Percentiles rank a stretch among this genome's conserved stretches.
Evolutionary conservation across 2,329 filamentous ascomycete species (phyloP).

Genomic region (Lasiodiplodia gonubiensis): DNA sequence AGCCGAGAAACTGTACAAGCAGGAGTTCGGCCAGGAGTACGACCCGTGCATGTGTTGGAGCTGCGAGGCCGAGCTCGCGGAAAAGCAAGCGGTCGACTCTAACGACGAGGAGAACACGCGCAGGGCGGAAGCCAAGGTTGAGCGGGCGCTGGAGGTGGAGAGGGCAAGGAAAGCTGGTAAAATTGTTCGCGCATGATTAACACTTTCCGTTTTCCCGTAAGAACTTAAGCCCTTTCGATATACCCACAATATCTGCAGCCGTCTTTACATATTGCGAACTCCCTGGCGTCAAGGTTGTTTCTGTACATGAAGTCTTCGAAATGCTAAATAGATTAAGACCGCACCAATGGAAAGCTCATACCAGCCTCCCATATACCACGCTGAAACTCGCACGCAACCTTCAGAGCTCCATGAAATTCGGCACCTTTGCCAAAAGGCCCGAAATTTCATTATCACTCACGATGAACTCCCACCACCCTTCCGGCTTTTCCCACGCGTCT

Average conservation of each 20-base stretch:
- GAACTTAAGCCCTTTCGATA: not conserved
- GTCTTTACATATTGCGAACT: not conserved
- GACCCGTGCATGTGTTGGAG: constrained; percentile 47
- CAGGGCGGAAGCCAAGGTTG: constrained; percentile 12
- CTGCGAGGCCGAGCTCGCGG: constrained; percentile 43
- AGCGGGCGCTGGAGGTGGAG: constrained; percentile 20
- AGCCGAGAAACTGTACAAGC: constrained; percentile 40
- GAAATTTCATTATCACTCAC: constrained; percentile 11
- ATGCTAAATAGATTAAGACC: not conserved
- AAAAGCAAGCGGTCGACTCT: constrained; percentile 9
- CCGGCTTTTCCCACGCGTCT: constrained; percentile 10
- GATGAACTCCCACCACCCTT: constrained; percentile 13
- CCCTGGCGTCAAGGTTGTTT: not conserved
- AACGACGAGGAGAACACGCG: constrained; percentile 1
- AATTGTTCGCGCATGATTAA: not conserved
- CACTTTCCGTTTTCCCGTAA: not conserved
- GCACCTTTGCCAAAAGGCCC: constrained; percentile 3
- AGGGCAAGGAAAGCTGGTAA: constrained; percentile 14
- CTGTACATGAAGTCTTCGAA: not conserved
- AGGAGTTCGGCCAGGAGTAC: constrained; percentile 47
- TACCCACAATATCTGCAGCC: constrained; percentile 5
- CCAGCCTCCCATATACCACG: not conserved
- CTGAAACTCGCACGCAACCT: not conserved
- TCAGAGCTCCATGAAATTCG: constrained; percentile 8
- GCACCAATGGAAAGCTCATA: no score